A percentile compares a stretch with the other conserved stretches of the same genome.
phyloP scores from a whole-genome alignment of 2,329 filamentous ascomycete species.

The Incumbomyces delicatus region DNA sequence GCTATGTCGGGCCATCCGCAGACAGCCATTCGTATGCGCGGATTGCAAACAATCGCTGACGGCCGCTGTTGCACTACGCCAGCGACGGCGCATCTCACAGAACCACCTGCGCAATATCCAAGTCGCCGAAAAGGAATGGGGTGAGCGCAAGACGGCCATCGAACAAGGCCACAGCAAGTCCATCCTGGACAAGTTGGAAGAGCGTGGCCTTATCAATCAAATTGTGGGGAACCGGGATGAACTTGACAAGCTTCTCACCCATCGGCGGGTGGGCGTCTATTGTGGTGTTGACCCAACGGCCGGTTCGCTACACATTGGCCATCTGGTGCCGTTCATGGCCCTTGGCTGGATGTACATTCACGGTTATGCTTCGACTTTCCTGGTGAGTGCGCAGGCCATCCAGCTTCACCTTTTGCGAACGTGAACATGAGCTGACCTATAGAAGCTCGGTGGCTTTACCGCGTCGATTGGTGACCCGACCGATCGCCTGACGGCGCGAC shows the following conservation, averaged over 20 bases:
- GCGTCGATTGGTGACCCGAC: constrained; percentile 39
- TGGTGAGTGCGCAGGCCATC: constrained; percentile 27
- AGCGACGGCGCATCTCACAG: constrained; percentile 29
- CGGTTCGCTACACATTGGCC: constrained; percentile 41
- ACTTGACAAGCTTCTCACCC: constrained; percentile 34
- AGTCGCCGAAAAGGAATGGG: constrained; percentile 34
- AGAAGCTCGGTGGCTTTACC: constrained; percentile 38
- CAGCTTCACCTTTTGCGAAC: no score
- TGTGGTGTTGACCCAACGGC: constrained; percentile 42
- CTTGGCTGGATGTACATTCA: constrained; percentile 41
- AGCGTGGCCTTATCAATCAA: constrained; percentile 37
- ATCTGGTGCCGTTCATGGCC: constrained; percentile 43
- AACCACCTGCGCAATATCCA: constrained; percentile 28
- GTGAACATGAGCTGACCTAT: constrained; percentile 14
- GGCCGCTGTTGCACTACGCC: not conserved
- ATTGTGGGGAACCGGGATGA: constrained; percentile 37
- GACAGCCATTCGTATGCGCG: constrained; percentile 1
- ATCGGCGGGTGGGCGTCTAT: constrained; percentile 39
- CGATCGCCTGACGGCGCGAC: constrained; percentile 33
- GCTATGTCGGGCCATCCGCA: not conserved
- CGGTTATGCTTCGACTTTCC: constrained; percentile 35
- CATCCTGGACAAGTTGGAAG: constrained; percentile 36
- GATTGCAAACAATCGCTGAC: constrained; percentile 4
- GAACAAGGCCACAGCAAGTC: constrained; percentile 33
- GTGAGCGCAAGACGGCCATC: constrained; percentile 32